Conservation (phyloP, 805 yeast genomes). For the Yarrowia sp. region DNA sequence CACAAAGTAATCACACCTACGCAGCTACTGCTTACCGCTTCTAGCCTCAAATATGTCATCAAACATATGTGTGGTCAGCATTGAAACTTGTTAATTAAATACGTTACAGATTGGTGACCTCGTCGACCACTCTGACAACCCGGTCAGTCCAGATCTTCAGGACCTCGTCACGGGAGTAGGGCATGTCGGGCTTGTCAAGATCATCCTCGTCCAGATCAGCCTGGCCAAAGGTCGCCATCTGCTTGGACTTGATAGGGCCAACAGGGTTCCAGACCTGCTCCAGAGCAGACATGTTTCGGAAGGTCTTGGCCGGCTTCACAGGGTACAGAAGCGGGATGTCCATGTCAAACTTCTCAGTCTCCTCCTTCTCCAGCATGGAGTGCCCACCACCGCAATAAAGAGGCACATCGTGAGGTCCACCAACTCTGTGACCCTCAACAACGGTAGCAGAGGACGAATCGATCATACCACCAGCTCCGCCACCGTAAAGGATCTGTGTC, state of each 20-base stretch:
- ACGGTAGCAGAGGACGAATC: not conserved
- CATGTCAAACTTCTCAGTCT: not conserved
- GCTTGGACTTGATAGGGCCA: not conserved
- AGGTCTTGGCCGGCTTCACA: not conserved
- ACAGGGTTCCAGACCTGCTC: conserved; percentile 21
- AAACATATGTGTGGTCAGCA: no score
- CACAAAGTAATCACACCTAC: no score
- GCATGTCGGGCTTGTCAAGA: not conserved
- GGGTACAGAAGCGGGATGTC: conserved; percentile 11
- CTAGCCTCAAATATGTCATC: no score
- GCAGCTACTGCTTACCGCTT: no score
- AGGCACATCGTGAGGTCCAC: conserved; percentile 3
- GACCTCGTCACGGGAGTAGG: conserved; percentile 21
- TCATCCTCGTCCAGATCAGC: conserved; percentile 23
- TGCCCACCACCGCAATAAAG: not conserved
- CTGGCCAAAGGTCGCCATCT: conserved; percentile 23
- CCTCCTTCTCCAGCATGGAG: conserved; percentile 2
- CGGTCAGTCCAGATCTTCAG: conserved; percentile 22
- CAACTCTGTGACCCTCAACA: not conserved
- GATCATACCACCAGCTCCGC: not conserved
- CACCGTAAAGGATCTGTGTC: conserved; percentile 5
- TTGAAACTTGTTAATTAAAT: not conserved
- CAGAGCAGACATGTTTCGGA: not conserved
- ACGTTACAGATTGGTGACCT: not conserved
- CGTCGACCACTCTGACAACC: not conserved